Evolutionary conservation across 352 stramenopile species (phyloP).

Genomic region (Globisporangium recalcitrans): DNA sequence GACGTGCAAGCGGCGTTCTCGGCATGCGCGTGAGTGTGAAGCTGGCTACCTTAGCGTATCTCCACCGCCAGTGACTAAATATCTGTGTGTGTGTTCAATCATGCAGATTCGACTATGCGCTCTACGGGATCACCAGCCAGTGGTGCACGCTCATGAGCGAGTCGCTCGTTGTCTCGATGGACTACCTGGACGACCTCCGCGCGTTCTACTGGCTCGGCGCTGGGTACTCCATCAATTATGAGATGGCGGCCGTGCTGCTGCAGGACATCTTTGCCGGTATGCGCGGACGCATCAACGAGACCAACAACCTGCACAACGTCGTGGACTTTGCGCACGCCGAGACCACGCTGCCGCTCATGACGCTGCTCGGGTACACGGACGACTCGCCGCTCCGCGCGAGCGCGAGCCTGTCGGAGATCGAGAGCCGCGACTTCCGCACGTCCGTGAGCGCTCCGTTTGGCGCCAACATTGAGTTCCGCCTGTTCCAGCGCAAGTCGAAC

Average conservation of each 20-base stretch:
- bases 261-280: constrained; percentile 50
- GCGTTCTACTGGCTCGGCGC: constrained; percentile 59
- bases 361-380: constrained; percentile 50
- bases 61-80: background rate
- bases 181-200: constrained; percentile 67
- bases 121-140: constrained; percentile 42
- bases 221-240: constrained; percentile 66
- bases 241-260: constrained; percentile 63
- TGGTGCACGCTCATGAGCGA: constrained; percentile 60
- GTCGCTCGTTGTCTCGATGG: constrained; percentile 36
- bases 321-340: constrained; percentile 73
- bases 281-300: constrained; percentile 33
- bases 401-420: constrained; percentile 33
- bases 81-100: background rate
- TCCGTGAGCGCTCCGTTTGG: constrained; percentile 58
- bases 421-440: constrained; percentile 45
- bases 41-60: background rate
- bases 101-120: constrained; percentile 61
- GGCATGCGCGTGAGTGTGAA: constrained; percentile 48
- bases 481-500: constrained; percentile 39
- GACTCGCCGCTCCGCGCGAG: constrained; percentile 29
- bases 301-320: constrained; percentile 31
- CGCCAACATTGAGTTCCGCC: constrained; percentile 67
- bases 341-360: constrained; percentile 66
- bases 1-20: constrained; percentile 53